These are phyloP conservation scores for Amylocarpus encephaloides DNA, from an alignment of 2,329 filamentous ascomycete species.

Conservation along the genomic window DNA sequence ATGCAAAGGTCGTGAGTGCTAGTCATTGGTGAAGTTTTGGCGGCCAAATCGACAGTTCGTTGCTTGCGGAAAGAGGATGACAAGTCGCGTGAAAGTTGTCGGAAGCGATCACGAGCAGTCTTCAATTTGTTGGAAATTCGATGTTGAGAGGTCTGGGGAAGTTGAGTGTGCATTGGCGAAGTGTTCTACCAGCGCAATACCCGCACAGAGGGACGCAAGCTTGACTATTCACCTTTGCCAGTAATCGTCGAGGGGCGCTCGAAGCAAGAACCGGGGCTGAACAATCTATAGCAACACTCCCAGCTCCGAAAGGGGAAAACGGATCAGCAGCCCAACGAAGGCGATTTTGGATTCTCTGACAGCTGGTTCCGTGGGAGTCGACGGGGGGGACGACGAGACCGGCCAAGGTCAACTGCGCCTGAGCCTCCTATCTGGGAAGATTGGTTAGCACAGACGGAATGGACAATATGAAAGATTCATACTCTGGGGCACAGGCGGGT, in stretches of 20 bases:
- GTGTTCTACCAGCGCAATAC: not conserved
- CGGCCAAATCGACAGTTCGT: not conserved
- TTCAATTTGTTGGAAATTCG: constrained; percentile 11
- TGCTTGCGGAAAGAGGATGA: constrained; percentile 15
- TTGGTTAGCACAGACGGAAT: no score
- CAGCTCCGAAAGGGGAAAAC: no score
- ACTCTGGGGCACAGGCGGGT: not conserved
- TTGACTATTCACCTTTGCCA: no score
- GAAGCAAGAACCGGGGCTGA: no score
- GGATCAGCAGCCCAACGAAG: no score
- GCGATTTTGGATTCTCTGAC: no score
- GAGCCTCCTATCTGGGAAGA: no score
- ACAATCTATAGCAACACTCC: no score
- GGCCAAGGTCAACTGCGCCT: no score
- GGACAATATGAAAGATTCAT: not conserved
- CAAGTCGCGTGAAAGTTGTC: constrained; percentile 16
- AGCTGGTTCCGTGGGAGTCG: no score
- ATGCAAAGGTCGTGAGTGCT: constrained; percentile 10
- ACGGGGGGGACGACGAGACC: no score
- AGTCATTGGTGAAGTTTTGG: constrained; percentile 10
- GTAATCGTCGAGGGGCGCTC: not conserved
- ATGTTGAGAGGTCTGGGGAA: not conserved
- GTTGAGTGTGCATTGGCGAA: not conserved
- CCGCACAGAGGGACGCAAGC: no score
- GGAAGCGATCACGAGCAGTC: constrained; percentile 16